Evolutionary conservation across 345 rosid genomes (phyloP).

Genomic region (Fremontodendron californicum): DNA sequence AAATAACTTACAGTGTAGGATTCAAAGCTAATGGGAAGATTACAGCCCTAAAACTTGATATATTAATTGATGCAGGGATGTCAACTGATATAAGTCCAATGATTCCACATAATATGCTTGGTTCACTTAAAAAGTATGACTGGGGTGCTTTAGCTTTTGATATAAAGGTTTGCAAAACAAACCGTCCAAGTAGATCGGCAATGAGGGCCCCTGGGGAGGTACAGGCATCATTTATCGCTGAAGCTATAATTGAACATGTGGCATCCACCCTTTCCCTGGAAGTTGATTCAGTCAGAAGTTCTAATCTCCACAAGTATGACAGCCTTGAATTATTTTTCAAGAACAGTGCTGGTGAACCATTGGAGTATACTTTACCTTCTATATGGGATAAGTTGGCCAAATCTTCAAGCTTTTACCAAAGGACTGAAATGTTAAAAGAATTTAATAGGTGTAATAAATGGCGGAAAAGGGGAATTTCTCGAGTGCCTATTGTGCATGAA

Average conservation of each 20-base stretch:
- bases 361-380: conserved; percentile 61
- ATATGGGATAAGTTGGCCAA: conserved; percentile 66
- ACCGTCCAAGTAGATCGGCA: conserved; percentile 58
- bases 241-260: conserved; percentile 70
- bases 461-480: conserved; percentile 73
- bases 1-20: conserved; percentile 73
- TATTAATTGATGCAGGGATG: conserved; percentile 61
- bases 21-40: conserved; percentile 80
- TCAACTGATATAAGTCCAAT: conserved; percentile 47
- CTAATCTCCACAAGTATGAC: conserved; percentile 58
- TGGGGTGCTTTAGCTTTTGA: conserved; percentile 83
- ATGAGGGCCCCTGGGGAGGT: conserved; percentile 86
- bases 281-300: conserved; percentile 52
- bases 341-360: conserved; percentile 42
- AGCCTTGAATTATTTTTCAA: conserved; percentile 52
- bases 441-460: conserved; percentile 51
- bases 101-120: conserved; percentile 38
- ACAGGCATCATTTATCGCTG: conserved; percentile 73
- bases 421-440: conserved; percentile 49
- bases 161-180: conserved; percentile 71
- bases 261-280: conserved; percentile 67
- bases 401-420: conserved; percentile 43
- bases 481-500: conserved; percentile 50
- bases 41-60: conserved; percentile 54
- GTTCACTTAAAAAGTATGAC: conserved; percentile 55